Evolutionary conservation across 2,329 filamentous ascomycete species (phyloP), one percentile per base, ranked within the genome.

Genomic region (Botrytis hyacinthi): DNA sequence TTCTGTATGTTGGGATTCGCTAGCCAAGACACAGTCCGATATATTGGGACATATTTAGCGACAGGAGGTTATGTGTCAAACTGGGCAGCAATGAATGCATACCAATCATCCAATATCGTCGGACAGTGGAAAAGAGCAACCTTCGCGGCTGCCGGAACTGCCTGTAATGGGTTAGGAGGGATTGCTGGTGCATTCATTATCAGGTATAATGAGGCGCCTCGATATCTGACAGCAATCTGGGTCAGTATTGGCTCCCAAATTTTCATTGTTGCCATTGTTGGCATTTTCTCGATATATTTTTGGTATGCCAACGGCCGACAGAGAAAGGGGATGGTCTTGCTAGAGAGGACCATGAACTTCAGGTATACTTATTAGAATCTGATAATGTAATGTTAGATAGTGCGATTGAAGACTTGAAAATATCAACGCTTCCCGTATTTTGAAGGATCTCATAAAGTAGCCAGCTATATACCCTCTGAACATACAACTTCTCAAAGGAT

Each of bases 41-140:
- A 81, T 72, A 69, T 80, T 20, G 79, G 80, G 5, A 80, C 77
- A 1, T 81, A 81, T 90, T 40, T 81, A 10, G 77, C 78, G n/a
- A 91, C 92, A 0, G 91, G 92, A 0, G 93, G 92, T 12, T 90
- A 91, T 74, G 94, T 94, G 81, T 87, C 89, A 76, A 96, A 96
- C 80, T 87, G 95, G n/a, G 93, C 94, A 0, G 87, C 89, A 1
- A 86, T 89, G 73, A 90, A 96, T 85, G 88, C 93, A 0, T 96
- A 93, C 83, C 93, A 95, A 83, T 92, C 93, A 61, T 96, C 95
- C 83, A 97, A 97, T 82, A 91, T 97, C 79, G 90, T 92, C 71
- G 93, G 93, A 0, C 93, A 97, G 83, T 97, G 93, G 92, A 97
- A 95, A 84, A 89, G 94, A 71, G 93, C 93, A 1, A 92, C 96